These are phyloP conservation scores for Prunus yedoensis DNA, from an alignment of 331 rosid species.

Conservation along the genomic window DNA sequence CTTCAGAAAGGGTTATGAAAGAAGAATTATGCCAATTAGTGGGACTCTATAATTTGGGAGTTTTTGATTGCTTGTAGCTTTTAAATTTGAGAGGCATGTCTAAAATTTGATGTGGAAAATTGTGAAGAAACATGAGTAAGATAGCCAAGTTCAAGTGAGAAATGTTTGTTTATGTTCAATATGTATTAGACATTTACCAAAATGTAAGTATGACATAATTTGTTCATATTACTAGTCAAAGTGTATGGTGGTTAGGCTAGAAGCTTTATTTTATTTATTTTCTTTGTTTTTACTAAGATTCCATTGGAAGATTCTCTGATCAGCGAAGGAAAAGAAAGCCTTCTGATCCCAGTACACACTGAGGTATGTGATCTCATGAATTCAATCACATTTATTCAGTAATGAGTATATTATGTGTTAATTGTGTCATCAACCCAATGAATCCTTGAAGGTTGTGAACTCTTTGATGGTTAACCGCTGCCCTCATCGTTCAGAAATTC, in stretches of 20 bases:
- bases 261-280: neutral
- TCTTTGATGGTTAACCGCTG: slow-evolving; percentile 60
- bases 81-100: neutral
- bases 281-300: slow-evolving; percentile 40
- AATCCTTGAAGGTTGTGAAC: slow-evolving; percentile 44
- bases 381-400: neutral
- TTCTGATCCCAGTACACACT: slow-evolving; percentile 61
- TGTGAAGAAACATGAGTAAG: neutral
- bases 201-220: neutral
- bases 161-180: neutral
- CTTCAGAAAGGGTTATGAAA: neutral
- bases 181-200: neutral
- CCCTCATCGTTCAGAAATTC: slow-evolving; percentile 92
- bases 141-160: neutral
- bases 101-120: neutral
- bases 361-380: slow-evolving; percentile 46
- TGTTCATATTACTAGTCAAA: neutral
- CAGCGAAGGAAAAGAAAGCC: slow-evolving; percentile 69
- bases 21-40: neutral
- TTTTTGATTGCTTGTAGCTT: neutral
- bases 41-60: neutral
- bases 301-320: slow-evolving; percentile 54
- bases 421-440: slow-evolving; percentile 12
- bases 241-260: neutral
- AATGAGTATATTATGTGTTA: slow-evolving; percentile 5